These are phyloP conservation scores for Cucumis cinereus DNA, from an alignment of 306 rosid species.

Conservation along the genomic window DNA sequence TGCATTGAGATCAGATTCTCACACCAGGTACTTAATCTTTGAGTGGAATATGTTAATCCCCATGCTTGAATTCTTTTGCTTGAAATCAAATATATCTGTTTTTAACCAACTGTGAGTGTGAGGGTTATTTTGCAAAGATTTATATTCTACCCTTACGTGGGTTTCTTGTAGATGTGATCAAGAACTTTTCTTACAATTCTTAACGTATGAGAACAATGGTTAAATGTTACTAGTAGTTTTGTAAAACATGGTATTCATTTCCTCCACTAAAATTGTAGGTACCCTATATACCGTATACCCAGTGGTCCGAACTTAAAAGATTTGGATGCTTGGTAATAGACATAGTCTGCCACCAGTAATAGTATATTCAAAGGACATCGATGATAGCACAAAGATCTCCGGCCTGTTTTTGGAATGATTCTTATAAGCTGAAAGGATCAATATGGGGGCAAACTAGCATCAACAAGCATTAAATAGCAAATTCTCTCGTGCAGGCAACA, in stretches of 20 bases:
- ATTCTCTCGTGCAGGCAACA: conserved; percentile 54
- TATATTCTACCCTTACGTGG: neutral
- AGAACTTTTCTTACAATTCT: neutral
- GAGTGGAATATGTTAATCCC: neutral
- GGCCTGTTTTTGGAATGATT: conserved; percentile 76
- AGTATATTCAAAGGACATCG: conserved; percentile 41
- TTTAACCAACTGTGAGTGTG: neutral
- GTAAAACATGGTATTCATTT: conserved; percentile 11
- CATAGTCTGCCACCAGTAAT: conserved; percentile 32
- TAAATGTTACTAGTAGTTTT: neutral
- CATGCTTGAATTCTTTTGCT: neutral
- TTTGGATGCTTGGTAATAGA: conserved; percentile 61
- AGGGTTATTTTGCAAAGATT: neutral
- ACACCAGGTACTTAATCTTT: conserved; percentile 39
- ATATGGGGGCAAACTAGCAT: conserved; percentile 45
- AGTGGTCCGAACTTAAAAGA: conserved; percentile 79
- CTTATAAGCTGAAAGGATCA: conserved; percentile 64
- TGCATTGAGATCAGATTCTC: conserved; percentile 26
- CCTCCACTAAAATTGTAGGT: conserved; percentile 42
- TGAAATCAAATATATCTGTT: neutral
- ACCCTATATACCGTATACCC: conserved; percentile 91
- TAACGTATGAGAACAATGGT: neutral
- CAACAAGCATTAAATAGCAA: conserved; percentile 32
- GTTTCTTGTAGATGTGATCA: neutral
- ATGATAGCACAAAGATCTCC: conserved; percentile 48